Base-by-base conservation (phyloP, 345 rosid genomes). In the Populus pruinosa region DNA sequence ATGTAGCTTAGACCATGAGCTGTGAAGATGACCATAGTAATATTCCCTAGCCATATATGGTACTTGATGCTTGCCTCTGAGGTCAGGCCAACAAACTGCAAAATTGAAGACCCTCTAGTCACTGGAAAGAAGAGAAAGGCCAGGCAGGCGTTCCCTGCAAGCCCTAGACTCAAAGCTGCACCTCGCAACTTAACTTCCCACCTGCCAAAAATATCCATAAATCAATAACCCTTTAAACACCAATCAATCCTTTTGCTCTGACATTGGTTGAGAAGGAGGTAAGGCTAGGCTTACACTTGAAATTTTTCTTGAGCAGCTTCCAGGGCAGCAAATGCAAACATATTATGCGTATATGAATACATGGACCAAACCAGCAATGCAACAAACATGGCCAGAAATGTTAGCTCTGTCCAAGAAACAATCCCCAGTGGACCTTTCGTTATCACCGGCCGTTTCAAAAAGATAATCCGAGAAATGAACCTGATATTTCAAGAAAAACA, bases 1-100 rank as follows among this genome's bases (percentile, higher is more conserved):
- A 82, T 35, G 63, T 77, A 82, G 18, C 61, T 63, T 16, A 82
- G 49, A 16, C 84, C 84, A 39, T 82, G 84, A 21, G 73, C 67
- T 8, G 81, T 82, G 81, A 78, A 78, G 69, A 78, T 62, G 17
- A 50, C 59, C 71, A 74, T 49, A 21, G 78, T 71, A 21, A 49
- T 12, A 56, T 82, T 81, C 0, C 81, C 84, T 43, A 82, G 70
- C 84, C 84, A 82, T 36, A 77, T 74, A 17, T 82, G 84, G 76
- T 82, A 79, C 77, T 79, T 76, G 71, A 79, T 79, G 77, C 80
- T 79, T 56, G 76, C 77, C 70, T 82, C 82, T 1, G 82, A 82
- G 41, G 82, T 75, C 14, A 82, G 79, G 13, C 82, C 82, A 25
- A 79, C 5, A 61, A 79, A 36, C 47, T 49, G 85, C 56, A 82